Evolutionary conservation across 495 filamentous ascomycete genomes (phyloP), one percentile per base, ranked within the genome.

Genomic region (Aspergillus leporis): DNA sequence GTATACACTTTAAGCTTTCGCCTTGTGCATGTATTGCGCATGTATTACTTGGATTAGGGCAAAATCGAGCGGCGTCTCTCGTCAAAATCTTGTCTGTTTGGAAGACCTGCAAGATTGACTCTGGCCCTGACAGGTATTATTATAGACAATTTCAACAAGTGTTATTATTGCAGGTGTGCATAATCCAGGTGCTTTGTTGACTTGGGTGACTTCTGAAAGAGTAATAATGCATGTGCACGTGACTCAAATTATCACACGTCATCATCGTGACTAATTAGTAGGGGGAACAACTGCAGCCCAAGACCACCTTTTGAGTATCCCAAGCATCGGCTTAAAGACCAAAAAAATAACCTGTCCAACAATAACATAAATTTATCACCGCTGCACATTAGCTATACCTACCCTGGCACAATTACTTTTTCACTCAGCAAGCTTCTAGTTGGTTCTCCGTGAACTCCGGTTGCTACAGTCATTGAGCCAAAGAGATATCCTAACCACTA

Each of bases 1-100:
- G n/a, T 51, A 32, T 34, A 51, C 10, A 28, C 55, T 43, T 46
- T 59, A 49, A 48, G 55, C 41, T 36, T 43, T 54, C 57, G 34
- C 22, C 8, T 41, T 41, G 16, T 1, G 1, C 38, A 16, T 18
- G 16, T 41, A 36, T 41, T 38, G 13, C 3, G 3, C 34, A 7
- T 14, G 13, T 38, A 38, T 13, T 14, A 38, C 34, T 38, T 41
- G 38, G 16, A 5, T n/a, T n/a, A n/a, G 14, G 0, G 14, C 6
- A 6, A 18, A 41, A 16, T 41, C 1, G 38, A 6, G 38, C 14
- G 1, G 38, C 38, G 38, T 41, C 38, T 41, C 38, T 41, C 16
- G 14, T n/a, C 10, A n/a, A 41, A 18, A 14, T 16, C 2, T 3
- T 41, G 38, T 5, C 16, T n/a, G 38, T 18, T 41, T 3, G 14